These are phyloP conservation scores for Lithohypha guttulata DNA, from an alignment of 2,329 filamentous ascomycete species.

Conservation along the genomic window DNA sequence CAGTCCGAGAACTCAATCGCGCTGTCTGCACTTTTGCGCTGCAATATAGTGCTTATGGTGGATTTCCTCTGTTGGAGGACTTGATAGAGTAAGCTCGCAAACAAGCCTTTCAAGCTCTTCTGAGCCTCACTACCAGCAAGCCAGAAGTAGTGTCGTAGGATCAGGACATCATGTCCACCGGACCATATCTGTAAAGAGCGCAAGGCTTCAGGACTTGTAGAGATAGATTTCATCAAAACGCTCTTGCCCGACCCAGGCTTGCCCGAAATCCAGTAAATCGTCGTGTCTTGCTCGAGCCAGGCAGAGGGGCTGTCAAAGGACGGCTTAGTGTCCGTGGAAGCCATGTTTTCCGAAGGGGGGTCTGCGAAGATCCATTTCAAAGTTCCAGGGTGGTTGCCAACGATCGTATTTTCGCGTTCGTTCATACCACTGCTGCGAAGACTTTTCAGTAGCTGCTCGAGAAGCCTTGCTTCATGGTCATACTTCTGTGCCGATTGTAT, in stretches of 20 bases:
- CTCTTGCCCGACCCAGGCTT: slow-evolving; percentile 12
- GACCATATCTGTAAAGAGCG: slow-evolving; percentile 3
- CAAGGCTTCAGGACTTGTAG: background rate
- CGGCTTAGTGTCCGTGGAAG: no score
- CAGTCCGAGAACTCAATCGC: slow-evolving; percentile 5
- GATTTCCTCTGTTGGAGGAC: background rate
- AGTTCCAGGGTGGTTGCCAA: no score
- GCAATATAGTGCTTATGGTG: background rate
- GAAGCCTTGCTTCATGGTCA: no score
- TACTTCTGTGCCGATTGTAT: no score
- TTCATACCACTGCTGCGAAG: no score
- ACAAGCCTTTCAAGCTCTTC: slow-evolving; percentile 5
- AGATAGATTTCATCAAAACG: slow-evolving; percentile 11
- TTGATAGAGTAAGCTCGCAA: slow-evolving; percentile 6
- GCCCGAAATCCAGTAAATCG: slow-evolving; percentile 6
- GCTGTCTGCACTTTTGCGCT: background rate
- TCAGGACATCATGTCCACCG: background rate
- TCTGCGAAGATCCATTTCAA: no score
- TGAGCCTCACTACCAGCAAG: slow-evolving; percentile 1
- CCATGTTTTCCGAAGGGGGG: no score
- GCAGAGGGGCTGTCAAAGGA: background rate
- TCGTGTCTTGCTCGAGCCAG: slow-evolving; percentile 2
- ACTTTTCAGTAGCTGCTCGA: no score
- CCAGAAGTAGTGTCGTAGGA: slow-evolving; percentile 9
- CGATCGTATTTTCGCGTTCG: no score